A percentile compares a stretch with the other conserved stretches of the same genome.
phyloP scores from a whole-genome alignment of 1,139 yeast species.

The Suhomyces anneliseae region DNA sequence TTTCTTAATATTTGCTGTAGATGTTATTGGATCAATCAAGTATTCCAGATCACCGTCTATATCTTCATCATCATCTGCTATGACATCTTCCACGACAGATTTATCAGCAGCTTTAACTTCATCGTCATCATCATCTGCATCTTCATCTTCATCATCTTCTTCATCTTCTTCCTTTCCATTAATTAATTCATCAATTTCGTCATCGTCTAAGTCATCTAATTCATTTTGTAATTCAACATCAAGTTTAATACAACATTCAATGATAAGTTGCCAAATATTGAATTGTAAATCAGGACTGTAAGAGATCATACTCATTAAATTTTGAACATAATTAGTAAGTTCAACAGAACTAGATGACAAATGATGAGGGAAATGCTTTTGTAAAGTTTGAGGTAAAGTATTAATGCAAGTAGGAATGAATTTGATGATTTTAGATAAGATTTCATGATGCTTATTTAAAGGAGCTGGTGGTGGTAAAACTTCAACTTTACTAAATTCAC shows the following conservation, averaged over 20 bases:
- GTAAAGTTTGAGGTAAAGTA: conserved; percentile 59
- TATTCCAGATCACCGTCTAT: conserved; percentile 45
- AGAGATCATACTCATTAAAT: conserved; percentile 55
- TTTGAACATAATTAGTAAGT: conserved; percentile 63
- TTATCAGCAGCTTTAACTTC: conserved; percentile 24
- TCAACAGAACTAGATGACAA: conserved; percentile 53
- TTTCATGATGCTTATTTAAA: conserved; percentile 60
- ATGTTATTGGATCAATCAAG: conserved; percentile 40
- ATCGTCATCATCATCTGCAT: conserved; percentile 18
- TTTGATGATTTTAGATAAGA: conserved; percentile 61
- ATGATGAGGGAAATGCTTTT: conserved; percentile 75
- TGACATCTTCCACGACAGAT: conserved; percentile 19
- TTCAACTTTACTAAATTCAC: conserved; percentile 48
- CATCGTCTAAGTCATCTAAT: conserved; percentile 77
- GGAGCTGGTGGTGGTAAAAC: conserved; percentile 15
- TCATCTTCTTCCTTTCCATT: conserved; percentile 46
- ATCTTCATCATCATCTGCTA: conserved; percentile 20
- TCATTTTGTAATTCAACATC: conserved; percentile 95
- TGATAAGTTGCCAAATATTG: conserved; percentile 74
- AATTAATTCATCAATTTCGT: conserved; percentile 65
- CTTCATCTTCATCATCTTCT: conserved; percentile 28
- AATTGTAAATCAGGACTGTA: conserved; percentile 77
- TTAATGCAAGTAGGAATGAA: conserved; percentile 81
- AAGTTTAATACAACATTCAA: conserved; percentile 78
- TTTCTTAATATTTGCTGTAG: conserved; percentile 54